Evolutionary conservation across 2,329 filamentous ascomycete species (phyloP).

Genomic region (Cylindrodendrum hubeiense): DNA sequence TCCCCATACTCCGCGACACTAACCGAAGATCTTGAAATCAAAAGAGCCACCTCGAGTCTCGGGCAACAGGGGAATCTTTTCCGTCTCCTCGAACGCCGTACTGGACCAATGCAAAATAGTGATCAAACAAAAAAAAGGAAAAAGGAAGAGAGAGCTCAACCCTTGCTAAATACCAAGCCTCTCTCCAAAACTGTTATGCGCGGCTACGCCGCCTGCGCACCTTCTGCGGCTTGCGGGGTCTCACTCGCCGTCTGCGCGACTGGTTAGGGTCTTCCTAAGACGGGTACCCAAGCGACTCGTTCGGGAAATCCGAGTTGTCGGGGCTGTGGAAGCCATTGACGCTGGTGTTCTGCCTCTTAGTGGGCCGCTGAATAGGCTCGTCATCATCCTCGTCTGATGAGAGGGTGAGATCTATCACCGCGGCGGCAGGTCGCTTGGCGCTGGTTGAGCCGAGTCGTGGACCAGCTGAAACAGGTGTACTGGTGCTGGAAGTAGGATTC

Average conservation of each 20-base stretch:
- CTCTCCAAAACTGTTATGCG: neutral
- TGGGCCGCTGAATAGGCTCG: conserved; percentile 56
- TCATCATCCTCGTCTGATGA: conserved; percentile 68
- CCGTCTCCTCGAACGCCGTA: conserved; percentile 44
- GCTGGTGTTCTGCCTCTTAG: conserved; percentile 59
- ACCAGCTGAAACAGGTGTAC: conserved; percentile 54
- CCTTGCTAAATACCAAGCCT: conserved; percentile 8
- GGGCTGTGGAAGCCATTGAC: conserved; percentile 41
- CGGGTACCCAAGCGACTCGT: conserved; percentile 39
- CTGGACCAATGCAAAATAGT: conserved; percentile 31
- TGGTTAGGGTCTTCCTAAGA: conserved; percentile 33
- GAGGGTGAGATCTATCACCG: conserved; percentile 71
- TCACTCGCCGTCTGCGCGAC: conserved; percentile 17
- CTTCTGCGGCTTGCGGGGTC: conserved; percentile 26
- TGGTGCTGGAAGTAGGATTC: conserved; percentile 49
- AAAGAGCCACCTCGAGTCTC: conserved; percentile 32
- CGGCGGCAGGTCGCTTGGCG: conserved; percentile 62
- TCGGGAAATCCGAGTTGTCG: conserved; percentile 34
- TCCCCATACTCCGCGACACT: conserved; percentile 9
- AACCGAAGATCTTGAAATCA: conserved; percentile 32
- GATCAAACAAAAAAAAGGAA: conserved; percentile 3
- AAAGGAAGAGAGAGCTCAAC: neutral
- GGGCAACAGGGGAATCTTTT: conserved; percentile 47
- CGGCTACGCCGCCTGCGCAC: neutral
- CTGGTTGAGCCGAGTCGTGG: conserved; percentile 53